Percentiles rank a stretch among this genome's conserved stretches.
Conservation (phyloP, 345 rosid genomes). For the Linum tenue region DNA sequence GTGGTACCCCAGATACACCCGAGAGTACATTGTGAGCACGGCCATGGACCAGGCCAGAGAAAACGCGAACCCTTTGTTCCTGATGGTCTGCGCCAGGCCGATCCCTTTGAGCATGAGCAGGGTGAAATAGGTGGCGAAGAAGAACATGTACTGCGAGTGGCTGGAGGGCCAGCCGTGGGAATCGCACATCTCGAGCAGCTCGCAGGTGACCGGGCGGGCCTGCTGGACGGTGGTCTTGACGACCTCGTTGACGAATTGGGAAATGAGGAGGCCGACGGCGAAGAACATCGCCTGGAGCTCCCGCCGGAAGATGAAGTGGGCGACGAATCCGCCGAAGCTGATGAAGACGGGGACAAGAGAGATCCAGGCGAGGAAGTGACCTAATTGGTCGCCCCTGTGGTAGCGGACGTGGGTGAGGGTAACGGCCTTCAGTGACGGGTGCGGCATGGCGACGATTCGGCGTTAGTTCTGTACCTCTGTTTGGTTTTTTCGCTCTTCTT, state of each 20-base stretch:
- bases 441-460: constrained; percentile 2
- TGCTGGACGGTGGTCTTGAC: constrained; percentile 68
- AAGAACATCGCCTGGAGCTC: constrained; percentile 87
- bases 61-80: constrained; percentile 34
- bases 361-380: constrained; percentile 86
- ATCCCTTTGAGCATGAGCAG: constrained; percentile 52
- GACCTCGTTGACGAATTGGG: constrained; percentile 69
- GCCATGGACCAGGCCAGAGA: constrained; percentile 59
- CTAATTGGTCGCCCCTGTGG: constrained; percentile 60
- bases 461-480: background rate
- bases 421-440: constrained; percentile 49
- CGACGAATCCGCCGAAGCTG: constrained; percentile 74
- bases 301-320: constrained; percentile 88
- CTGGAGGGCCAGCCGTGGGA: constrained; percentile 99
- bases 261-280: constrained; percentile 65
- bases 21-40: constrained; percentile 68
- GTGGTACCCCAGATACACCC: constrained; percentile 92
- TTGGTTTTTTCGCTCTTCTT: background rate
- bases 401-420: constrained; percentile 85
- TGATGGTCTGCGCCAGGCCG: constrained; percentile 39
- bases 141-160: constrained; percentile 86
- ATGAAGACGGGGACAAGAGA: constrained; percentile 88
- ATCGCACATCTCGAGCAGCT: constrained; percentile 79
- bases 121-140: constrained; percentile 58
- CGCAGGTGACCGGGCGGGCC: constrained; percentile 82